These are phyloP conservation scores for Trichoderma lentiforme DNA, from an alignment of 2,329 filamentous ascomycete species.

Conservation along the genomic window DNA sequence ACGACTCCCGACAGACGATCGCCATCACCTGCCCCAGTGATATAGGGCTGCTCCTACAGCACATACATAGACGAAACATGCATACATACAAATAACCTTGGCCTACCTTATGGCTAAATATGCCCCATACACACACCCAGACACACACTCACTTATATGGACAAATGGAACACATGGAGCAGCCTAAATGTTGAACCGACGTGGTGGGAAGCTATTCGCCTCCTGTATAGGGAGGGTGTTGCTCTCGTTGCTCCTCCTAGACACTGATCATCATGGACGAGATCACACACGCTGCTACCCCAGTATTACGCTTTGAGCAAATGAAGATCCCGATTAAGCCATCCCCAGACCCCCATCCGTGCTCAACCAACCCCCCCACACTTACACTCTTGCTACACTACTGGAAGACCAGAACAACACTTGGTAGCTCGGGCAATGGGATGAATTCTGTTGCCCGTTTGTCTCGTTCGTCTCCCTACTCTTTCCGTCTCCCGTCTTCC, in stretches of 20 bases:
- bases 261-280: neutral
- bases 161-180: neutral
- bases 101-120: neutral
- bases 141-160: neutral
- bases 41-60: neutral
- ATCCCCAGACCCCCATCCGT: neutral
- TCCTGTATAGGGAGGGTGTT: neutral
- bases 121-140: neutral
- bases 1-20: neutral
- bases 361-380: neutral
- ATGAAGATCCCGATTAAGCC: neutral
- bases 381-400: neutral
- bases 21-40: neutral
- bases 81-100: neutral
- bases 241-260: neutral
- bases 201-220: slow-evolving; percentile 4
- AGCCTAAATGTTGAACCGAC: neutral
- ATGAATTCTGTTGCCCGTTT: neutral
- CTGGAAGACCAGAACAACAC: neutral
- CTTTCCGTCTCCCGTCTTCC: neutral
- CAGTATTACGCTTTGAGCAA: neutral
- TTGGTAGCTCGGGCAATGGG: neutral
- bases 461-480: neutral
- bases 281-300: neutral
- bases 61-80: neutral